Evolutionary conservation across 345 rosid genomes (phyloP).

Genomic region (Salix arbutifolia): DNA sequence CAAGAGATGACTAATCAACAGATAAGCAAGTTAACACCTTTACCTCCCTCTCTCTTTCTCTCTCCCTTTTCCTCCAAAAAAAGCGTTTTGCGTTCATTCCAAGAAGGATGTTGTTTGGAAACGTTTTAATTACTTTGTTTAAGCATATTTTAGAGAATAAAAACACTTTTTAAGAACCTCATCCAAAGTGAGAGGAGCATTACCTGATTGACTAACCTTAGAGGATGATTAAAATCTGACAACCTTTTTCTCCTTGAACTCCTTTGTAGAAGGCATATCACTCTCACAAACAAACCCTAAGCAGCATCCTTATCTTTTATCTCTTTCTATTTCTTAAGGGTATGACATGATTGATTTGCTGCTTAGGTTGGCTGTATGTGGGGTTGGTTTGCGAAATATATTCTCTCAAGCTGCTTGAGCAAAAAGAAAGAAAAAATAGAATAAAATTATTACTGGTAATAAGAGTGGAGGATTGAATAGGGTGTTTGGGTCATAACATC

Average conservation of each 20-base stretch:
- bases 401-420: conserved; percentile 22
- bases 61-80: not conserved
- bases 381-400: conserved; percentile 12
- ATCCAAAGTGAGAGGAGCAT: not conserved
- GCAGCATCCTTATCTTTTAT: not conserved
- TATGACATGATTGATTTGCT: not conserved
- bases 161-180: not conserved
- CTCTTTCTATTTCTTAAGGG: not conserved
- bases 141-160: not conserved
- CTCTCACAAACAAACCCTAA: conserved; percentile 14
- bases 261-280: not conserved
- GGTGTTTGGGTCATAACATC: not conserved
- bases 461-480: conserved; percentile 11
- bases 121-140: not conserved
- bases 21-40: not conserved
- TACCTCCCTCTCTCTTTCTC: not conserved
- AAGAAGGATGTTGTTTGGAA: not conserved
- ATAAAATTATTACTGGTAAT: conserved; percentile 19
- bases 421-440: not conserved
- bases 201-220: conserved; percentile 8
- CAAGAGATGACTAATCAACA: not conserved
- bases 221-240: not conserved
- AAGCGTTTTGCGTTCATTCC: not conserved
- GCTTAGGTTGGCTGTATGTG: conserved; percentile 1
- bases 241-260: not conserved